These are phyloP conservation scores for Fraxinus velutina DNA, from an alignment of 305 asterid species.

Conservation along the genomic window DNA sequence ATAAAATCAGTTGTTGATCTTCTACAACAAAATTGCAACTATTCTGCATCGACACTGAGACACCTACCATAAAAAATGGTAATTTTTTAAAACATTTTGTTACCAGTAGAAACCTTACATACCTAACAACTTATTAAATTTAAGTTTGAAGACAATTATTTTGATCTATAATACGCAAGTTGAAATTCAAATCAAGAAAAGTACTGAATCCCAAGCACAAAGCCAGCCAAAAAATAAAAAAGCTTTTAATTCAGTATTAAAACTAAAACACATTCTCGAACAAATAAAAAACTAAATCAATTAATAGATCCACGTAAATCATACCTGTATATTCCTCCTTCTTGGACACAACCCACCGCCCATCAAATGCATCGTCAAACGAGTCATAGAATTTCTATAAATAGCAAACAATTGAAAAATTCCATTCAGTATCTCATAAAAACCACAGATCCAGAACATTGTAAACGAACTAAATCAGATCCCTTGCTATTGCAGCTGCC, in stretches of 20 bases:
- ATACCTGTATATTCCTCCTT: slow-evolving; percentile 45
- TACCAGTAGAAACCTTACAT: not conserved
- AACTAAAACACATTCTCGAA: not conserved
- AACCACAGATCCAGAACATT: not conserved
- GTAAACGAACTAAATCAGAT: not conserved
- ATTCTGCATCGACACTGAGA: not conserved
- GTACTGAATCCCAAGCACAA: not conserved
- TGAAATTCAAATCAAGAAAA: not conserved
- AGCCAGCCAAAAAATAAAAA: not conserved
- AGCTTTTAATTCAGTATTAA: not conserved
- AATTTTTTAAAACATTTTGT: not conserved
- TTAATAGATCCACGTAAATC: slow-evolving; percentile 13
- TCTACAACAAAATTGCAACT: not conserved
- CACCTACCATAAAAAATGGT: not conserved
- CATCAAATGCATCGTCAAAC: slow-evolving; percentile 47
- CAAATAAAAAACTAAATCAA: not conserved
- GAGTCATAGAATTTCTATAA: slow-evolving; percentile 40
- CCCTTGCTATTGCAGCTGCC: not conserved
- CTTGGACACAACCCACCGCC: slow-evolving; percentile 41
- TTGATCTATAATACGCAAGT: not conserved
- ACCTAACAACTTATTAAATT: not conserved
- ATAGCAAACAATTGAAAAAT: not conserved
- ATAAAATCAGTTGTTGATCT: not conserved
- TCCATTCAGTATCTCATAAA: not conserved
- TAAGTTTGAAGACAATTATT: not conserved